Conservation (phyloP, 331 rosid genomes). For the Spiraea crenata region DNA sequence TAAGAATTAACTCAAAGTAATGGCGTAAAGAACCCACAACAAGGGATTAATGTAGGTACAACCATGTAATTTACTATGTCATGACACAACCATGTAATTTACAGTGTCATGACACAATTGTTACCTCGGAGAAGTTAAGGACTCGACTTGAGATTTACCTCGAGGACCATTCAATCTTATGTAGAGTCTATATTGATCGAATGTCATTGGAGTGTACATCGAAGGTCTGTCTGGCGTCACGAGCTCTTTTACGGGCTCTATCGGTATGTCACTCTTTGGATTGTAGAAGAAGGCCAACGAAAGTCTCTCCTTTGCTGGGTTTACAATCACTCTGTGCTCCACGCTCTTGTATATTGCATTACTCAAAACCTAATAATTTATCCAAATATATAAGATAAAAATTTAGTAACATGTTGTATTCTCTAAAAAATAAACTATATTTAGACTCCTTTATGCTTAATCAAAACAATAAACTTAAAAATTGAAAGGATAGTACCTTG, state of each 20-base stretch:
- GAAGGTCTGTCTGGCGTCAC: constrained; percentile 36
- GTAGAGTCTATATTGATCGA: constrained; percentile 46
- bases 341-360: constrained; percentile 52
- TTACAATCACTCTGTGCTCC: constrained; percentile 56
- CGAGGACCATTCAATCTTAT: constrained; percentile 52
- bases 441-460: too few species aligned
- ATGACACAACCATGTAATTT: constrained; percentile 3
- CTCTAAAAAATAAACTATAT: too few species aligned
- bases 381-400: too few species aligned
- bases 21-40: neutral
- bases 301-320: constrained; percentile 40
- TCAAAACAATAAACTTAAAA: too few species aligned
- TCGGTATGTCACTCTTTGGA: constrained; percentile 49
- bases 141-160: constrained; percentile 58
- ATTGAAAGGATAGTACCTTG: too few species aligned
- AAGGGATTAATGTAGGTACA: neutral
- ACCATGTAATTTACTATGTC: constrained; percentile 14
- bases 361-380: constrained; percentile 38
- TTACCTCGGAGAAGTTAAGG: constrained; percentile 33
- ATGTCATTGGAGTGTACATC: constrained; percentile 43
- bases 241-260: constrained; percentile 43
- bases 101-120: neutral
- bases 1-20: constrained; percentile 20
- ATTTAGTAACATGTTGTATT: too few species aligned
- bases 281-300: constrained; percentile 62